Conservation (phyloP, 1,284 basidiomycete genomes). For the Ustilago hordei region DNA sequence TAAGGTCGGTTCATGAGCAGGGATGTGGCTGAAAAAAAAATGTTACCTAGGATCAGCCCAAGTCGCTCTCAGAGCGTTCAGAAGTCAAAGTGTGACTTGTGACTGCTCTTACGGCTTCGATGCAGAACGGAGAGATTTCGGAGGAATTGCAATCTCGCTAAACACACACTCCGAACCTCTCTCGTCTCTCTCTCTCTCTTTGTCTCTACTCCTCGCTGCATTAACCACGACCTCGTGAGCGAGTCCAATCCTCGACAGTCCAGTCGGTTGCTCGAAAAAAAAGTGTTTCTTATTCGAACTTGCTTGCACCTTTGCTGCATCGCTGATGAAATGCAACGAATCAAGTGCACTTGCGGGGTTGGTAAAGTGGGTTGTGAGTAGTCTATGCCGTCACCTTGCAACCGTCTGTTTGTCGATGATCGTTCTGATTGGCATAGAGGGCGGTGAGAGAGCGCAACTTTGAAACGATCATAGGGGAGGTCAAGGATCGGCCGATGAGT, state of each 20-base stretch:
- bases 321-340: neutral
- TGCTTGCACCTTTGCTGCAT: neutral
- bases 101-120: neutral
- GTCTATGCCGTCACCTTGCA: constrained; percentile 25
- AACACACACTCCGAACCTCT: constrained; percentile 3
- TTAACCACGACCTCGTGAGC: constrained; percentile 13
- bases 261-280: neutral
- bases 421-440: constrained; percentile 13
- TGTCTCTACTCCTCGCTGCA: neutral
- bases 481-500: neutral
- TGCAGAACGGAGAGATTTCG: constrained; percentile 21
- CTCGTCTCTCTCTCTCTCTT: neutral
- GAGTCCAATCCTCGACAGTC: neutral
- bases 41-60: neutral
- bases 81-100: neutral
- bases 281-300: neutral
- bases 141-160: constrained; percentile 21
- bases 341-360: constrained; percentile 3
- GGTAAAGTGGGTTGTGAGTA: constrained; percentile 4
- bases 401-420: constrained; percentile 1
- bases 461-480: neutral
- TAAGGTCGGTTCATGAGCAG: neutral
- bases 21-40: neutral
- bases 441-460: neutral
- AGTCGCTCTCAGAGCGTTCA: neutral